Base-by-base conservation (phyloP, 23 red algal species). In the Pyropia yezoensis region DNA sequence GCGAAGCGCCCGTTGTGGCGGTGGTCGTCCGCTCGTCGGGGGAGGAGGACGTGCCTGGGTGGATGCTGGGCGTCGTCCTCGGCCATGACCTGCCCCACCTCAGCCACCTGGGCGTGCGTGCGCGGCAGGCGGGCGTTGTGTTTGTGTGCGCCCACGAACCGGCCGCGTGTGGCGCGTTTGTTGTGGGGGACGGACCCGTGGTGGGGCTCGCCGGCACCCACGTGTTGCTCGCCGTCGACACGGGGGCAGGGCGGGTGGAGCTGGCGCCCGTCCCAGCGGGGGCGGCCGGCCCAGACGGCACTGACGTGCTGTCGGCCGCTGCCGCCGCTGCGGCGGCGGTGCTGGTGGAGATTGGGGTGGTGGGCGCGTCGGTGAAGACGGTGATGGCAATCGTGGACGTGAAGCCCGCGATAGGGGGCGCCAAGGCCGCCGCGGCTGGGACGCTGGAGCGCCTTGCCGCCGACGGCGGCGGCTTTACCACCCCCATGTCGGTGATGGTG, bases 121-220 rank as follows among this genome's bases (percentile, higher is more conserved):
- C 85, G 16, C 85, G 85, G 65, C 85, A 90, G 59, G 75, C 75
- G 53, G 77, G 63, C 7, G 74, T 80, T 14, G 69, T 90, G 11
- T 90, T 90, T 71, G 77, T 90, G 22, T 82, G 77, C 26, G 68
- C 85, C 1, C 75, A 90, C 27, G 85, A 90, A 0, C 61, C 26
- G 20, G 64, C 50, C 19, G 65, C 50, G 18, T 88, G 78, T 30
- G 72, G 71, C 22, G 52, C 49, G 63, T 55, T 88, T 32, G 39
- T 47, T 3, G 39, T 1, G 39, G 39, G 39, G 39, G 11, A 33
- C 30, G 30, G 30, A 6, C 30, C 30, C 30, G 39, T 6, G 39
- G 39, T 1, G 39, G 39, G 39, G 39, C 39, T 47, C 39, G 39
- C 39, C 6, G 39, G 39, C 39, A 47, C 39, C 11, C 39, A 8